phyloP scores from a whole-genome alignment of 2,329 filamentous ascomycete genomes.

The Fusarium pseudograminearum region DNA sequence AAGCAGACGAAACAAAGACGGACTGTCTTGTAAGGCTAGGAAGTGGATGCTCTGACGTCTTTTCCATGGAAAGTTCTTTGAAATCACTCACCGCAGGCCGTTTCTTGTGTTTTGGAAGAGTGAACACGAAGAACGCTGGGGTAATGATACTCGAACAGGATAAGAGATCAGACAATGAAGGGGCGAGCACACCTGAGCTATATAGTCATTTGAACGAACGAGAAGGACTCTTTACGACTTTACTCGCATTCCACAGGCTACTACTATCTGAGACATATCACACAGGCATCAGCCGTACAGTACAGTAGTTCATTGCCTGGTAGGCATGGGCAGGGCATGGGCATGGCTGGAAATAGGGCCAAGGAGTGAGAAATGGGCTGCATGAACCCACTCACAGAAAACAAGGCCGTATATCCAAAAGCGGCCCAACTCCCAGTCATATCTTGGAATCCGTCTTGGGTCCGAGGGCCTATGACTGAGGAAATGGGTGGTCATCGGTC shows the following conservation, averaged over 20 bases:
- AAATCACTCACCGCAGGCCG: slow-evolving; percentile 45
- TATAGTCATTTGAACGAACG: slow-evolving; percentile 30
- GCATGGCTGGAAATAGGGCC: slow-evolving; percentile 14
- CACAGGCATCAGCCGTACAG: slow-evolving; percentile 36
- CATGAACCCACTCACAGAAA: slow-evolving; percentile 33
- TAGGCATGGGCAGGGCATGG: neutral
- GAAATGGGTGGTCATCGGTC: slow-evolving; percentile 47
- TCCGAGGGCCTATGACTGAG: slow-evolving; percentile 28
- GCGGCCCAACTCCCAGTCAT: slow-evolving; percentile 40
- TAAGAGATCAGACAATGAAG: slow-evolving; percentile 3
- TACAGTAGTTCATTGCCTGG: neutral
- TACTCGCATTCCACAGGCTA: slow-evolving; percentile 32
- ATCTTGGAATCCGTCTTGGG: slow-evolving; percentile 38
- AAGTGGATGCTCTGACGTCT: slow-evolving; percentile 35
- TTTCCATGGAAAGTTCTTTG: slow-evolving; percentile 37
- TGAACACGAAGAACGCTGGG: slow-evolving; percentile 34
- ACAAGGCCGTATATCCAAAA: slow-evolving; percentile 37
- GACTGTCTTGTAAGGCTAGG: slow-evolving; percentile 38
- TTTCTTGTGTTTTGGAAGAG: slow-evolving; percentile 23
- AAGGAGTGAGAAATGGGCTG: slow-evolving; percentile 24
- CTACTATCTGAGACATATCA: slow-evolving; percentile 30
- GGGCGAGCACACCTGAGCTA: slow-evolving; percentile 35
- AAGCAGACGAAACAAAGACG: slow-evolving; percentile 37
- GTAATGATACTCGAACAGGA: slow-evolving; percentile 14
- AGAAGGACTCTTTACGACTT: slow-evolving; percentile 1